phyloP scores from a whole-genome alignment of 768 basidiomycete species.

The Scleroderma citrinum region DNA sequence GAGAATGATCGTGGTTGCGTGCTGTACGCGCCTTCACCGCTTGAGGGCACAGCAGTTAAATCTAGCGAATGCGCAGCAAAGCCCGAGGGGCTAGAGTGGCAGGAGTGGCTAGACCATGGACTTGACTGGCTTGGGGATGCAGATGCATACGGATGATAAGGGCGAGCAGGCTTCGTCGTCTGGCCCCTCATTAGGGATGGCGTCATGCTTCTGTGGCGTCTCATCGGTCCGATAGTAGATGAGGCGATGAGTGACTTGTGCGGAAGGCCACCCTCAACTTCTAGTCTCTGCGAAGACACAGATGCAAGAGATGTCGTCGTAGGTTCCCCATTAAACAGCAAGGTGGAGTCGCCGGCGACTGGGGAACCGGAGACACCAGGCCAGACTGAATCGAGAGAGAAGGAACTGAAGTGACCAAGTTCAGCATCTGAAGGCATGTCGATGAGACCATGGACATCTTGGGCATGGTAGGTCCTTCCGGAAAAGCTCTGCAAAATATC shows the following conservation, averaged over 20 bases:
- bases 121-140: conserved; percentile 22
- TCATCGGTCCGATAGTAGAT: conserved; percentile 50
- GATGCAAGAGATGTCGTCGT: conserved; percentile 40
- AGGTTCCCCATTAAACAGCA: conserved; percentile 34
- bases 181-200: conserved; percentile 52
- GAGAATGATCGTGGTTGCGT: conserved; percentile 20
- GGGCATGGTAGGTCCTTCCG: conserved; percentile 19
- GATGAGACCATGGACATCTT: conserved; percentile 9
- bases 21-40: conserved; percentile 7
- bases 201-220: conserved; percentile 74
- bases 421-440: conserved; percentile 16
- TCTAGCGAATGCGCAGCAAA: conserved; percentile 24
- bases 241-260: conserved; percentile 19
- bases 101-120: conserved; percentile 24
- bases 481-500: conserved; percentile 17
- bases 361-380: conserved; percentile 12
- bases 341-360: conserved; percentile 16
- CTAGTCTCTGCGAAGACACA: conserved; percentile 63
- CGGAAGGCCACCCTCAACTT: conserved; percentile 46
- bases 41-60: conserved; percentile 13
- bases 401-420: conserved; percentile 15
- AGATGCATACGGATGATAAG: conserved; percentile 51
- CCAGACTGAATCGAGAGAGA: conserved; percentile 22
- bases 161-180: conserved; percentile 39
- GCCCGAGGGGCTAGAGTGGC: conserved; percentile 28